Percentiles rank a stretch among this genome's conserved stretches.
Evolutionary conservation across 139 green algal genomes (phyloP).

Genomic region (Tetraselmis chui): DNA sequence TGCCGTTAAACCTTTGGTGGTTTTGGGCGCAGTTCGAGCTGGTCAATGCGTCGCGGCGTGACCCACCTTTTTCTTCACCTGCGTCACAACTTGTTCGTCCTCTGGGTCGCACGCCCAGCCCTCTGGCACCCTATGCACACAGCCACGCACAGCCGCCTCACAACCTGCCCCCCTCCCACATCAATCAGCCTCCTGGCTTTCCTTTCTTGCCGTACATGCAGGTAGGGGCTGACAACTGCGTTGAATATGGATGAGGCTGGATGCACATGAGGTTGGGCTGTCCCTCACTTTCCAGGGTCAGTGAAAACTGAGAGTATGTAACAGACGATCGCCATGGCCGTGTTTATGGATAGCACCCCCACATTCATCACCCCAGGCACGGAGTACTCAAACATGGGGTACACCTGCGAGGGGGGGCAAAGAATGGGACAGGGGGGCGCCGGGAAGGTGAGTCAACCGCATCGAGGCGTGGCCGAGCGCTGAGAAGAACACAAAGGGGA

Average conservation of each 20-base stretch:
- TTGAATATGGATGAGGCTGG: no score
- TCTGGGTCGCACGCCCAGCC: slow-evolving; percentile 40
- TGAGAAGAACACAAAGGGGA: neutral
- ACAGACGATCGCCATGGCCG: slow-evolving; percentile 33
- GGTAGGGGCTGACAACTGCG: no score
- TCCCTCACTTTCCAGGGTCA: slow-evolving; percentile 49
- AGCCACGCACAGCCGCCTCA: no score
- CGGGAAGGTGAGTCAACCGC: neutral
- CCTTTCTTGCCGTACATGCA: no score
- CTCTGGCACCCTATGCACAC: slow-evolving; percentile 31
- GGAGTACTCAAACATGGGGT: slow-evolving; percentile 56
- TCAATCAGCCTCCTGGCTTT: no score
- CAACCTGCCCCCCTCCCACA: no score
- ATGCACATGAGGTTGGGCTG: no score
- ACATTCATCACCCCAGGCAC: slow-evolving; percentile 57
- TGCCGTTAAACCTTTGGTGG: no score
- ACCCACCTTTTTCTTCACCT: slow-evolving; percentile 57
- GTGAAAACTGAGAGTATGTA: slow-evolving; percentile 54
- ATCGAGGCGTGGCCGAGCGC: neutral
- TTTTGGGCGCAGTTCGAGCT: neutral
- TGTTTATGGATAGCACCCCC: slow-evolving; percentile 32
- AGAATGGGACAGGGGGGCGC: slow-evolving; percentile 1
- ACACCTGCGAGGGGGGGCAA: slow-evolving; percentile 36
- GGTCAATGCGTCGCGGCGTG: neutral
- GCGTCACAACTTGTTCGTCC: slow-evolving; percentile 18